Base-by-base conservation (phyloP, 176 grass and related monocot genomes). In the Triticum urartu region DNA sequence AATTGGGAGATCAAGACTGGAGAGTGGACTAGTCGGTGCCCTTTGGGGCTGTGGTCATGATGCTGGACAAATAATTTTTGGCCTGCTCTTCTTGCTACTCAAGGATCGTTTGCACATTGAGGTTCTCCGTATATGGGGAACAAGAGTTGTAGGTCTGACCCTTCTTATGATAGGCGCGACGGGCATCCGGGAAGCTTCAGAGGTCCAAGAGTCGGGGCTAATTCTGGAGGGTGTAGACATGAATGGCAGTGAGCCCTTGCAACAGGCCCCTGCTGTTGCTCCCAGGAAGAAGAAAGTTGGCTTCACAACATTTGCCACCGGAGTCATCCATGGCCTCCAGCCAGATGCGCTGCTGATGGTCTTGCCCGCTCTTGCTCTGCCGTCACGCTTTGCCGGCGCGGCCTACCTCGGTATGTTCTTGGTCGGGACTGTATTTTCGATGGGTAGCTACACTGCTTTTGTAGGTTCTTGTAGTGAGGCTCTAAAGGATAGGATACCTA, bases 21-120 rank as follows among this genome's bases (percentile, higher is more conserved):
- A 99, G 88, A 96, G 97, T 40, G 97, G 94, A 11, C 58, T 99
- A 73, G 97, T 99, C 20, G 94, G 97, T 40, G 97, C 97, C n/a
- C 94, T 99, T 35, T 99, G 97, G 97, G 97, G 97, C 21, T 99
- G 94, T 84, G 97, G 97, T 12, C 97, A 99, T 76, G 97, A 99
- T 43, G 97, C 97, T 6, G 97, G 97, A 39, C 97, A 99, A 85
- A 89, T 97, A 50, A 92, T 99, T 67, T 99, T 99, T 17, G 97
- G 97, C 11, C 83, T 99, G 88, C 87, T 99, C 64, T 99, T 99
- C 73, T 85, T 94, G 77, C 64, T 97, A 77, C 94, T 99, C 65
- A 99, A 99, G 86, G 97, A 99, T 58, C 87, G 92, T 34, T 78
- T 99, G 78, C 97, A 99, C 88, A 92, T 99, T 0, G 97, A 99